phyloP scores from a whole-genome alignment of 2,329 filamentous ascomycete genomes.

The Hyphodiscus sp. region DNA sequence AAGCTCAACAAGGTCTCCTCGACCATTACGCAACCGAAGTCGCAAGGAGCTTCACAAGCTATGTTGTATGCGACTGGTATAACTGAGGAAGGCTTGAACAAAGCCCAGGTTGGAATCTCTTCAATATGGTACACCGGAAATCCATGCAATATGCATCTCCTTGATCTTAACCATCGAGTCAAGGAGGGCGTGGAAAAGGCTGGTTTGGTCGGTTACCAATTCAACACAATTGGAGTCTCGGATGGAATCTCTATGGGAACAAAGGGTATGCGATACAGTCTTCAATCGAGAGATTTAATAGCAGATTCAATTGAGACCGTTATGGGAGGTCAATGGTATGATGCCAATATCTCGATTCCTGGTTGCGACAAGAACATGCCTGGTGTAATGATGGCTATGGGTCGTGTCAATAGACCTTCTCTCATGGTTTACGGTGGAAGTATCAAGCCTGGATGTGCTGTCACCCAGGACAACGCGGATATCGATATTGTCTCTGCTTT shows the following conservation, averaged over 20 bases:
- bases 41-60: conserved; percentile 95
- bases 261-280: conserved; percentile 88
- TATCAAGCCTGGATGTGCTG: conserved; percentile 84
- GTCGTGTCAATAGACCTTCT: conserved; percentile 84
- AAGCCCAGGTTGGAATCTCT: conserved; percentile 95
- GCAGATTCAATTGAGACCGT: conserved; percentile 98
- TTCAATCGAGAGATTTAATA: conserved; percentile 93
- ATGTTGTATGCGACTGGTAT: conserved; percentile 98
- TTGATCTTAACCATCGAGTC: conserved; percentile 56
- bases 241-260: conserved; percentile 99
- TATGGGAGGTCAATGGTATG: conserved; percentile 98
- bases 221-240: conserved; percentile 98
- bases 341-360: conserved; percentile 92
- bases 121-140: conserved; percentile 98
- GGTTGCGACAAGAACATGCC: conserved; percentile 99
- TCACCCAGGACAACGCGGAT: conserved; percentile 61
- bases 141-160: conserved; percentile 97
- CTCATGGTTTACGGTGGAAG: conserved; percentile 98
- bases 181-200: conserved; percentile 66
- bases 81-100: conserved; percentile 80
- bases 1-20: conserved; percentile 78
- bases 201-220: conserved; percentile 86
- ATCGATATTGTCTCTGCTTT: conserved; percentile 97
- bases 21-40: conserved; percentile 91
- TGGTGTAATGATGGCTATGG: conserved; percentile 87